Percentiles rank a stretch among this genome's conserved stretches.
These are phyloP conservation scores for Malassezia pachydermatis DNA, from an alignment of 1,284 basidiomycete genomes.

Conservation along the genomic window DNA sequence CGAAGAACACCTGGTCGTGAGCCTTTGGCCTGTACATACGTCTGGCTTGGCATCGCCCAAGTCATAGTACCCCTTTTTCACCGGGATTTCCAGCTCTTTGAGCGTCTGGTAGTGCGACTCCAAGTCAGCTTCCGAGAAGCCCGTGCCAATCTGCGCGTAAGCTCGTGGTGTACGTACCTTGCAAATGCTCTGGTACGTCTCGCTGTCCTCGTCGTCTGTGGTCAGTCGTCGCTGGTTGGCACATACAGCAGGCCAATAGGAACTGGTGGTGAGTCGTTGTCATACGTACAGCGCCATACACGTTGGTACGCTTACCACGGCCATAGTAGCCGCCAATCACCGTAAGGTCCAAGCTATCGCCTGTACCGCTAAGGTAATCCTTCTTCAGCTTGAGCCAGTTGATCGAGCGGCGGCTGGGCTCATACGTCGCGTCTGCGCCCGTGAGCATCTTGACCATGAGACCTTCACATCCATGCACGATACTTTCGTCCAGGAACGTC, in stretches of 20 bases:
- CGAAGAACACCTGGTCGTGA: slow-evolving; percentile 31
- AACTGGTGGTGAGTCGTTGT: too few relatives aligned
- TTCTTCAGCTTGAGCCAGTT: slow-evolving; percentile 80
- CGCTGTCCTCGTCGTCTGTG: slow-evolving; percentile 35
- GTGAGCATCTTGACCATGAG: slow-evolving; percentile 97
- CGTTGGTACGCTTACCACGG: slow-evolving; percentile 80
- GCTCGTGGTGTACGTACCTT: too few relatives aligned
- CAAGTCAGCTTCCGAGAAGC: slow-evolving; percentile 77
- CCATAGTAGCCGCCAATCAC: slow-evolving; percentile 95
- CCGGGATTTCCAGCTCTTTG: slow-evolving; percentile 65
- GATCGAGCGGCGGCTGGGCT: slow-evolving; percentile 83
- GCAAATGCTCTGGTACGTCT: slow-evolving; percentile 54
- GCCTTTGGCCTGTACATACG: slow-evolving; percentile 6
- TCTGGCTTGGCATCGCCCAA: slow-evolving; percentile 52
- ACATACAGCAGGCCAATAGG: slow-evolving; percentile 33
- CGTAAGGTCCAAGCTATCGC: slow-evolving; percentile 91
- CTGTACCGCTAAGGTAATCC: slow-evolving; percentile 67
- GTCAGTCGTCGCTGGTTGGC: neutral
- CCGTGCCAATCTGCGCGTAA: slow-evolving; percentile 98
- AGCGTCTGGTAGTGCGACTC: slow-evolving; percentile 72
- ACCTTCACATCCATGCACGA: slow-evolving; percentile 96
- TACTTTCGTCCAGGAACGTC: slow-evolving; percentile 83
- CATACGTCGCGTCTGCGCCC: slow-evolving; percentile 79
- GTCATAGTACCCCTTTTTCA: slow-evolving; percentile 53
- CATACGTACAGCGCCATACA: slow-evolving; percentile 47